These are phyloP conservation scores for Viola odorata DNA, from an alignment of 345 rosid species.

Conservation along the genomic window DNA sequence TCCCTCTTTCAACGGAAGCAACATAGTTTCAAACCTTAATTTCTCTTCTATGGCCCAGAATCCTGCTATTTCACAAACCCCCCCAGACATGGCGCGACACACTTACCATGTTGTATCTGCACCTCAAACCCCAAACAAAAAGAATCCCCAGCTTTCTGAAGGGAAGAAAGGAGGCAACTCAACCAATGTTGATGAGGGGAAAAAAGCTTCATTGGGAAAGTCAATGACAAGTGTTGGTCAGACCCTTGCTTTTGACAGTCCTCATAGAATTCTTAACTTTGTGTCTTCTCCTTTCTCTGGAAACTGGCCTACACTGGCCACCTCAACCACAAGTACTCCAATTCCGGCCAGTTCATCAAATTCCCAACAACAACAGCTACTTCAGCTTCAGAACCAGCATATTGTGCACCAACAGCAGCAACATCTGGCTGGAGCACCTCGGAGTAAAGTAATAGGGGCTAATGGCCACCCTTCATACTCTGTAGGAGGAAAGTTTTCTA, in stretches of 20 bases:
- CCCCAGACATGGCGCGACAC: constrained; percentile 21
- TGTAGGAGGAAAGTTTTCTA: constrained; percentile 15
- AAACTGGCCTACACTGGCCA: constrained; percentile 37
- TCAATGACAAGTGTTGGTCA: constrained; percentile 27
- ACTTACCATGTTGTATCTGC: constrained; percentile 37
- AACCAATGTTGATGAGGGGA: constrained; percentile 32
- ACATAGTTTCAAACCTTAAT: constrained; percentile 35
- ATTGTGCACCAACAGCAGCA: constrained; percentile 29
- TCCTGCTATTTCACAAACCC: constrained; percentile 27
- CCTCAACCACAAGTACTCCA: background rate
- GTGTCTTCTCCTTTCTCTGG: constrained; percentile 33
- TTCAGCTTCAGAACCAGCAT: constrained; percentile 33
- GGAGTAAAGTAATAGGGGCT: constrained; percentile 24
- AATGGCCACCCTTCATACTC: constrained; percentile 21
- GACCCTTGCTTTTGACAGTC: constrained; percentile 45
- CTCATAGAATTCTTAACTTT: constrained; percentile 43
- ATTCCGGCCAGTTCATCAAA: constrained; percentile 6
- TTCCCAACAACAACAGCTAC: constrained; percentile 28
- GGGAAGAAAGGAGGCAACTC: constrained; percentile 33
- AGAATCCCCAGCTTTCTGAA: constrained; percentile 35
- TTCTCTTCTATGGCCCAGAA: constrained; percentile 40
- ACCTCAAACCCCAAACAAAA: constrained; percentile 30
- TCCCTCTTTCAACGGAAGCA: constrained; percentile 33
- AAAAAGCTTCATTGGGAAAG: constrained; percentile 30
- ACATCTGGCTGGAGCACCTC: constrained; percentile 23